Conservation (phyloP, 306 rosid species). For the Medicago lupulina region DNA sequence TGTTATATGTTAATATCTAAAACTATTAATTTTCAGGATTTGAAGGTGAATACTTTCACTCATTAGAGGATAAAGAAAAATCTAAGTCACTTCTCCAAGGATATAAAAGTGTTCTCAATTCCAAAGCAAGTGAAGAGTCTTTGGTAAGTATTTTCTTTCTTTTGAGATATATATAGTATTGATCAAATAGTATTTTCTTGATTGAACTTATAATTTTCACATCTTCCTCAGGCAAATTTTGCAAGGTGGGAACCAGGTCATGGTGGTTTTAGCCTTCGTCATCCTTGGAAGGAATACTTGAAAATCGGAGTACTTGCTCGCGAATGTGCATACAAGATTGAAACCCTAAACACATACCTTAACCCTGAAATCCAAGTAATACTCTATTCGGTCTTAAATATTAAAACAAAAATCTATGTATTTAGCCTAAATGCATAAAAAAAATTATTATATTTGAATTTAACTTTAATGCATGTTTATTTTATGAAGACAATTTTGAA, state of each 20-base stretch:
- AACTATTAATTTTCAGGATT: conserved; percentile 57
- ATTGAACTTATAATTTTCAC: background rate
- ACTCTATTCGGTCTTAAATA: background rate
- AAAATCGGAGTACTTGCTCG: conserved; percentile 74
- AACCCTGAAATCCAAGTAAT: conserved; percentile 61
- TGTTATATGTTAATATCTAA: background rate
- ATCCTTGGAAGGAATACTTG: conserved; percentile 91
- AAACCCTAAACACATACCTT: conserved; percentile 64
- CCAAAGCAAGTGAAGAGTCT: conserved; percentile 73
- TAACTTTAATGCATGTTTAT: background rate
- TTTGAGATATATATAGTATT: background rate
- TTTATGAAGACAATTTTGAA: background rate
- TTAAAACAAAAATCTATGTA: background rate
- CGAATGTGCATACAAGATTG: conserved; percentile 79
- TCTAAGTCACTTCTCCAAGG: conserved; percentile 58
- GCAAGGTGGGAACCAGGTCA: conserved; percentile 98
- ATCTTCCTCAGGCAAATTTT: conserved; percentile 66
- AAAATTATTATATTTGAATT: background rate
- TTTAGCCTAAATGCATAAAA: too few relatives aligned
- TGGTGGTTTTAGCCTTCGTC: conserved; percentile 71
- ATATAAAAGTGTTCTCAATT: conserved; percentile 72
- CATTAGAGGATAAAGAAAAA: conserved; percentile 46
- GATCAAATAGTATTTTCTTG: background rate
- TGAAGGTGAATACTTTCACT: conserved; percentile 64
- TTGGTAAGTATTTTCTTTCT: conserved; percentile 51